Percentiles rank a stretch among this genome's conserved stretches.
phyloP scores from a whole-genome alignment of 495 filamentous ascomycete species.

The Chaetomium tenue region DNA sequence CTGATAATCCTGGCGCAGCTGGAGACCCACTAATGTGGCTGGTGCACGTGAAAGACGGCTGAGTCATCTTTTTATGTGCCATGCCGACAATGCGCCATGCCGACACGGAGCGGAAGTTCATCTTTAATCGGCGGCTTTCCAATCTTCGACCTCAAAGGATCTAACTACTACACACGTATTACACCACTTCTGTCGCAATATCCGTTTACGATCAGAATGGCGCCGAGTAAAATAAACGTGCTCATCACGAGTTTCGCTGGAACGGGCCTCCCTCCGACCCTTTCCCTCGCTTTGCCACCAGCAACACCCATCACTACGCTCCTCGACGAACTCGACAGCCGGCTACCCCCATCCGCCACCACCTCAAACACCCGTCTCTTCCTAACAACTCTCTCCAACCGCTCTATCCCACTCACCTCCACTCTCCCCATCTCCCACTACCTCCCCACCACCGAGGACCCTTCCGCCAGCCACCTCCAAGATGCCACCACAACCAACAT shows the following conservation, averaged over 20 bases:
- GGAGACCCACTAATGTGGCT: conserved; percentile 17
- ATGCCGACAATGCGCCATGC: neutral
- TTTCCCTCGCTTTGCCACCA: conserved; percentile 66
- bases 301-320: conserved; percentile 67
- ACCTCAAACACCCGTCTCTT: conserved; percentile 53
- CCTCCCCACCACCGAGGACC: conserved; percentile 30
- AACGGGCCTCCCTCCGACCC: conserved; percentile 72
- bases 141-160: no score
- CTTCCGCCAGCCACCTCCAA: conserved; percentile 25
- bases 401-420: conserved; percentile 54
- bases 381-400: conserved; percentile 80
- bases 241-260: conserved; percentile 81
- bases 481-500: conserved; percentile 48
- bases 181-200: neutral
- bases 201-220: conserved; percentile 34
- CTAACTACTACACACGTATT: no score
- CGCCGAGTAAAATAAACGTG: conserved; percentile 65
- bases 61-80: neutral
- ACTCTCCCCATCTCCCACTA: conserved; percentile 52
- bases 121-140: neutral
- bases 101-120: neutral
- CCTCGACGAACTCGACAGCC: conserved; percentile 57
- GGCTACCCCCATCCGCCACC: conserved; percentile 54
- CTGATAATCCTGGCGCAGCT: neutral
- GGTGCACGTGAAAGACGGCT: neutral